Percentiles rank a stretch among this genome's conserved stretches.
phyloP scores from a whole-genome alignment of 352 stramenopile species.

The Pythium dissotocum region DNA sequence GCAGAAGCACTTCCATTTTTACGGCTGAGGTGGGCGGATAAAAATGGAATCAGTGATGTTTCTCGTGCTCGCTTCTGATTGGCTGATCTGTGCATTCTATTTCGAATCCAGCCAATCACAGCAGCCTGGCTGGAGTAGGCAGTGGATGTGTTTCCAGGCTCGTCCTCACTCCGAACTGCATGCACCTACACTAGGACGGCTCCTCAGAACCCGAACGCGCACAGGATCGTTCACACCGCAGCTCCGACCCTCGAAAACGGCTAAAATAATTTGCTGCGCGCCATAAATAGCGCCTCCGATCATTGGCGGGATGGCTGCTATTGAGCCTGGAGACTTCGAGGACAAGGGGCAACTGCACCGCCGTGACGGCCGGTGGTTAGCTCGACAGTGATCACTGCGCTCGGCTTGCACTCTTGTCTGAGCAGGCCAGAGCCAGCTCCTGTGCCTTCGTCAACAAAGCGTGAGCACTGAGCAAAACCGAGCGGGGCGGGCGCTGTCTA shows the following conservation, averaged over 20 bases:
- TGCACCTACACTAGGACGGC: neutral
- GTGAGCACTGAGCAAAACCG: neutral
- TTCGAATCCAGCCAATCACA: slow-evolving; percentile 5
- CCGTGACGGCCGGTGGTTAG: neutral
- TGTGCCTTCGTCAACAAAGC: neutral
- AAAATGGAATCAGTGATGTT: neutral
- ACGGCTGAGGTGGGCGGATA: neutral
- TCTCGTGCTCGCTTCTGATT: neutral
- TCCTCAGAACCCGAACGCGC: neutral
- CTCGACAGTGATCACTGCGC: neutral
- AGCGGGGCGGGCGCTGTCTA: slow-evolving; percentile 1
- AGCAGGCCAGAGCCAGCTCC: neutral
- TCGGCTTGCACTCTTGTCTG: neutral
- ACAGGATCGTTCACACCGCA: no score
- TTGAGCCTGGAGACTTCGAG: neutral
- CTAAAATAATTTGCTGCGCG: neutral
- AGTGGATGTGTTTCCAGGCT: neutral
- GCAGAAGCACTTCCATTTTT: neutral
- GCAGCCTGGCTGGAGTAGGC: no score
- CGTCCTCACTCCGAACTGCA: neutral
- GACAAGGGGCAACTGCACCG: neutral
- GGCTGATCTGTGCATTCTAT: neutral
- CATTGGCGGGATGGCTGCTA: neutral
- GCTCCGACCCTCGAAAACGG: neutral
- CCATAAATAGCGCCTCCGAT: neutral